These are phyloP conservation scores for Ceratocystis albifundus DNA, from an alignment of 2,329 filamentous ascomycete genomes.

Conservation along the genomic window DNA sequence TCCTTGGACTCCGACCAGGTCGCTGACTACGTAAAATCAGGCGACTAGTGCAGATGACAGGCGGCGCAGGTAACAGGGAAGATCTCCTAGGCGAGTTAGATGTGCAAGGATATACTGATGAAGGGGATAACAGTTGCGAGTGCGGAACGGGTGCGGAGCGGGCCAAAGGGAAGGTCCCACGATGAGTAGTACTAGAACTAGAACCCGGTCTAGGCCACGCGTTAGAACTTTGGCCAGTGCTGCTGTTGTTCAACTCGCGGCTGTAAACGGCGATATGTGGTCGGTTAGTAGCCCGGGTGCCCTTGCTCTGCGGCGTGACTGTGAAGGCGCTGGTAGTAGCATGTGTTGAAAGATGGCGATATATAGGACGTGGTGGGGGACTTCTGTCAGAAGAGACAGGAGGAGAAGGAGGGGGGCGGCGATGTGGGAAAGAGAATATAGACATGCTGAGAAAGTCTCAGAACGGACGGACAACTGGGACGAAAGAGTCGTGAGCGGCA, in stretches of 20 bases:
- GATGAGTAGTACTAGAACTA: no score
- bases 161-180: no score
- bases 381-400: slow-evolving; percentile 10
- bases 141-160: no score
- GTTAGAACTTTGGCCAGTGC: background rate
- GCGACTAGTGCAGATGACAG: no score
- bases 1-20: no score
- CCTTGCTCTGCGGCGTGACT: slow-evolving; percentile 18
- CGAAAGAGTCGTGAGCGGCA: background rate
- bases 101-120: no score
- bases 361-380: slow-evolving; percentile 7
- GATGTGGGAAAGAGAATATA: slow-evolving; percentile 22
- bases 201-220: background rate
- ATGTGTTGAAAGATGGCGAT: slow-evolving; percentile 23
- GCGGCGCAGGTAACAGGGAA: no score
- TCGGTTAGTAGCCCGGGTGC: slow-evolving; percentile 15
- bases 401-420: background rate
- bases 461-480: background rate
- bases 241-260: slow-evolving; percentile 7
- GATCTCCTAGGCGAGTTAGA: no score
- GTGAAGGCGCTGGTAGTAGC: slow-evolving; percentile 23
- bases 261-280: slow-evolving; percentile 19
- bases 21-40: no score
- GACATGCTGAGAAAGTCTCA: slow-evolving; percentile 19
- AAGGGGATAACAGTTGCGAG: no score